phyloP scores from a whole-genome alignment of 1,284 basidiomycete genomes.

The Omphalotus olearius region DNA sequence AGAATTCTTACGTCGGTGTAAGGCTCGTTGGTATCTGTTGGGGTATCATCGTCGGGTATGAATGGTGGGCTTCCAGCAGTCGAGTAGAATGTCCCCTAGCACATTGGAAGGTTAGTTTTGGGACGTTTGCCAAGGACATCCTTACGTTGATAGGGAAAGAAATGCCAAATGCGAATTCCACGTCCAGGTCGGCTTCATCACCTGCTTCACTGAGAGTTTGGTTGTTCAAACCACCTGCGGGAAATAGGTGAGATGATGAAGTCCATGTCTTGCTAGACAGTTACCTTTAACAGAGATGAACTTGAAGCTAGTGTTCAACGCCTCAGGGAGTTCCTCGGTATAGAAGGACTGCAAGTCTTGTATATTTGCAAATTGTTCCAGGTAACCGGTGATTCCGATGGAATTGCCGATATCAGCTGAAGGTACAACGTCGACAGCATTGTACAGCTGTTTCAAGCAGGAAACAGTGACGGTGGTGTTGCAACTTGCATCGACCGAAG shows the following conservation, averaged over 20 bases:
- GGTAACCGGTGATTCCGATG: slow-evolving; percentile 37
- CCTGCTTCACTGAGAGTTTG: slow-evolving; percentile 41
- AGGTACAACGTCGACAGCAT: slow-evolving; percentile 31
- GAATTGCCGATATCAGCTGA: slow-evolving; percentile 28
- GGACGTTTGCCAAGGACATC: slow-evolving; percentile 20
- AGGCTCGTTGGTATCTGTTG: slow-evolving; percentile 20
- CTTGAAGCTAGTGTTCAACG: slow-evolving; percentile 32
- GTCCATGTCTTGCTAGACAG: slow-evolving; percentile 1
- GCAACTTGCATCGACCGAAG: slow-evolving; percentile 14
- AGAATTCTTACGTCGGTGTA: slow-evolving; percentile 2
- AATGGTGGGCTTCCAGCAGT: slow-evolving; percentile 56
- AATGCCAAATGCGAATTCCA: slow-evolving; percentile 30
- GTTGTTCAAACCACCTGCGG: slow-evolving; percentile 53
- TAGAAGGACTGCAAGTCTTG: slow-evolving; percentile 53
- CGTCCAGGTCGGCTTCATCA: slow-evolving; percentile 68
- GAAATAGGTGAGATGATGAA: neutral
- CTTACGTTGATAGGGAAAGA: slow-evolving; percentile 18
- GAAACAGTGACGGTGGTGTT: slow-evolving; percentile 31
- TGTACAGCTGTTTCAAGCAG: slow-evolving; percentile 38
- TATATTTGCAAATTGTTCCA: slow-evolving; percentile 39
- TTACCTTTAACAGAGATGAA: slow-evolving; percentile 48
- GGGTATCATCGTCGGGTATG: slow-evolving; percentile 41
- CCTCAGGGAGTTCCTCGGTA: slow-evolving; percentile 37
- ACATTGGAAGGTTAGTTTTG: slow-evolving; percentile 39
- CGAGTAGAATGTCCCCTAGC: slow-evolving; percentile 25